These are phyloP conservation scores for Mycena metata DNA, from an alignment of 768 basidiomycete genomes.

Conservation along the genomic window DNA sequence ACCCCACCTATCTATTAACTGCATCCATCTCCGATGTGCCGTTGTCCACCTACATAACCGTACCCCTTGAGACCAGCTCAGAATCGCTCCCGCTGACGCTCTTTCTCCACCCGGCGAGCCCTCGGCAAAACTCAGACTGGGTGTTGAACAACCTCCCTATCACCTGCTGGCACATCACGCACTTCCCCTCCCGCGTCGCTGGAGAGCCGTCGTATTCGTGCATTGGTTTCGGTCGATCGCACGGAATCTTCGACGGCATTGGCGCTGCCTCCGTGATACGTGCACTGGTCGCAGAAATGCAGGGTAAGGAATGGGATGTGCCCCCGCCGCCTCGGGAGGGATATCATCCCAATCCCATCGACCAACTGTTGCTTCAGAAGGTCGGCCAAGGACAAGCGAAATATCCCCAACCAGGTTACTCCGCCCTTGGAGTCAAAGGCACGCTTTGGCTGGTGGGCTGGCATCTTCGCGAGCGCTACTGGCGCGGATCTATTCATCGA, in stretches of 20 bases:
- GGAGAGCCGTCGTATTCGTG: conserved; percentile 51
- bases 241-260: conserved; percentile 58
- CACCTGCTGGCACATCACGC: conserved; percentile 60
- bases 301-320: conserved; percentile 51
- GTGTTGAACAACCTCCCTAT: conserved; percentile 51
- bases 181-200: conserved; percentile 50
- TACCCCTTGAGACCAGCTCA: conserved; percentile 51
- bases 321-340: conserved; percentile 52
- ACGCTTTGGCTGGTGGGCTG: conserved; percentile 50
- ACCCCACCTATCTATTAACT: conserved; percentile 54
- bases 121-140: conserved; percentile 53
- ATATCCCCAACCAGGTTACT: conserved; percentile 39
- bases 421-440: conserved; percentile 46
- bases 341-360: conserved; percentile 50
- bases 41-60: conserved; percentile 51
- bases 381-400: conserved; percentile 6
- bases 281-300: conserved; percentile 57
- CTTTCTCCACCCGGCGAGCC: conserved; percentile 56
- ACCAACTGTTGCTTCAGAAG: conserved; percentile 44
- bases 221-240: conserved; percentile 57
- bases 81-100: conserved; percentile 52
- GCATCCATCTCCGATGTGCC: conserved; percentile 49
- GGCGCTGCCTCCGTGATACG: conserved; percentile 53
- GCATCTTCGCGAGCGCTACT: conserved; percentile 54
- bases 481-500: conserved; percentile 52